A percentile compares a stretch with the other conserved stretches of the same genome.
phyloP scores from a whole-genome alignment of 495 filamentous ascomycete species.

The Schizothecium vesticola region DNA sequence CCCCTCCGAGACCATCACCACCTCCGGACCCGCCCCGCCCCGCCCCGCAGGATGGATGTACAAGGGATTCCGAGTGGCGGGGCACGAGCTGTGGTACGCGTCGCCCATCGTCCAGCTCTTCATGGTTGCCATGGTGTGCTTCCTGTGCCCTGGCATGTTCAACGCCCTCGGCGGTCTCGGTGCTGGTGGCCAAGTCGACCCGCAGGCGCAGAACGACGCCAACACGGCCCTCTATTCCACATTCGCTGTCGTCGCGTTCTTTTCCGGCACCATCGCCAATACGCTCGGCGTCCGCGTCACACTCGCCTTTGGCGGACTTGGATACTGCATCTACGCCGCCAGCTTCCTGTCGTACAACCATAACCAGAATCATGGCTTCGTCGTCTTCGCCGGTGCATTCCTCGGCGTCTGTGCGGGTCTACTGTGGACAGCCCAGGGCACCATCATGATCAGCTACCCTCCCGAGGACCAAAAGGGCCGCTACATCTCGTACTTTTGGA shows the following conservation, averaged over 20 bases:
- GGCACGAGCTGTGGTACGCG: conserved; percentile 61
- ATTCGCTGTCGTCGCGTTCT: conserved; percentile 83
- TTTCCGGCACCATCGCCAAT: conserved; percentile 75
- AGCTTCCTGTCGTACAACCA: conserved; percentile 80
- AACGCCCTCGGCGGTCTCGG: conserved; percentile 74
- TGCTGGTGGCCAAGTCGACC: conserved; percentile 63
- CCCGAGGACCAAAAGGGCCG: conserved; percentile 75
- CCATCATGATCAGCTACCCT: conserved; percentile 95
- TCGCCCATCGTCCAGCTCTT: conserved; percentile 69
- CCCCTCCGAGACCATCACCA: not conserved
- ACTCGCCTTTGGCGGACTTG: conserved; percentile 73
- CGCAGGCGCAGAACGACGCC: conserved; percentile 60
- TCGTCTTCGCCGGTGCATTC: conserved; percentile 69
- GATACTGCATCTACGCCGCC: conserved; percentile 79
- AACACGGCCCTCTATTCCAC: conserved; percentile 73
- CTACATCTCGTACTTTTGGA: conserved; percentile 89
- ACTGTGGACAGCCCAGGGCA: conserved; percentile 88
- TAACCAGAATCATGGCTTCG: conserved; percentile 67
- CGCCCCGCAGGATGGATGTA: conserved; percentile 63
- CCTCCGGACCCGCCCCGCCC: not conserved
- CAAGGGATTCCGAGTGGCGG: conserved; percentile 53
- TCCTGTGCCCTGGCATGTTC: conserved; percentile 83
- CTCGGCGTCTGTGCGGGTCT: conserved; percentile 77
- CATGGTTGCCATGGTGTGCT: conserved; percentile 79
- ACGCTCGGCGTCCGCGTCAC: conserved; percentile 68